phyloP scores from a whole-genome alignment of 495 filamentous ascomycete genomes.

The Penicillium egyptiacum region DNA sequence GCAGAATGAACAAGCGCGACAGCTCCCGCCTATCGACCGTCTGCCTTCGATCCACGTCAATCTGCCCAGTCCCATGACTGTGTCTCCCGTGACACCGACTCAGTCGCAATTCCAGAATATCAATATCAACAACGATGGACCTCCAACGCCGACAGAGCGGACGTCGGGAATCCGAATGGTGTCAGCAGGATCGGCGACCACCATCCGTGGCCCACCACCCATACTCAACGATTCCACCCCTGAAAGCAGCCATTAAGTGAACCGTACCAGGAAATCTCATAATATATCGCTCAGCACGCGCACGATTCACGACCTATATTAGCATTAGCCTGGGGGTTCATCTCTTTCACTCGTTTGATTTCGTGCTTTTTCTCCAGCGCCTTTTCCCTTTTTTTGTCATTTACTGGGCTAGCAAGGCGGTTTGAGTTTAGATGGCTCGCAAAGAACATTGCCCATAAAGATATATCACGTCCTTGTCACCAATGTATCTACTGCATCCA shows the following conservation, averaged over 20 bases:
- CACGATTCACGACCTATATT: conserved; percentile 18
- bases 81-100: conserved; percentile 35
- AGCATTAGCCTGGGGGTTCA: conserved; percentile 1
- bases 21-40: conserved; percentile 25
- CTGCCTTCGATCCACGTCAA: conserved; percentile 46
- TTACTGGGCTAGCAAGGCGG: conserved; percentile 11
- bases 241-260: not conserved
- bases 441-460: not conserved
- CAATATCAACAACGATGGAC: conserved; percentile 7
- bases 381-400: not conserved
- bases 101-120: conserved; percentile 13
- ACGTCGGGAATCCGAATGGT: not conserved
- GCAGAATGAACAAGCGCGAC: conserved; percentile 16
- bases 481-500: not conserved
- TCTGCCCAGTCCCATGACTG: conserved; percentile 34
- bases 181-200: not conserved
- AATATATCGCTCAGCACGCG: conserved; percentile 2
- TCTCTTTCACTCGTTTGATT: not conserved
- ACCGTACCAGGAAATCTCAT: not conserved
- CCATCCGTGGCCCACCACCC: not conserved
- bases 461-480: not conserved
- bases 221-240: not conserved
- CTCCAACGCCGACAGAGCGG: conserved; percentile 13
- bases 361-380: not conserved
- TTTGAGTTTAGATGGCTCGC: conserved; percentile 2